These are phyloP conservation scores for Daedalea quercina DNA, from an alignment of 768 basidiomycete genomes.

Conservation along the genomic window DNA sequence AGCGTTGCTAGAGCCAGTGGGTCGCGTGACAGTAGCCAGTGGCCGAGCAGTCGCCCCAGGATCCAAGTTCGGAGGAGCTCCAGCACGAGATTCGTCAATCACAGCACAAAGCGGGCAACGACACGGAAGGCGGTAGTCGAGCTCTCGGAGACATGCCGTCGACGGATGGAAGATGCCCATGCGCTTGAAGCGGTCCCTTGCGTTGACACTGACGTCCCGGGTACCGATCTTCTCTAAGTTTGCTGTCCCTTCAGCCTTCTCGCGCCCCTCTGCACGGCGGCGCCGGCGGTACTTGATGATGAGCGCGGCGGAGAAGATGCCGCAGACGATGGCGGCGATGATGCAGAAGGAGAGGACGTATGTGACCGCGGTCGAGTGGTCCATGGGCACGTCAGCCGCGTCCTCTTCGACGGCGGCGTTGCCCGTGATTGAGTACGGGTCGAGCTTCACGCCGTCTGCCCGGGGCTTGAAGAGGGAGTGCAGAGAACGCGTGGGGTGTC, in stretches of 20 bases:
- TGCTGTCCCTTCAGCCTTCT: background rate
- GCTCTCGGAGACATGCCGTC: background rate
- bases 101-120: background rate
- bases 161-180: background rate
- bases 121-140: background rate
- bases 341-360: conserved; percentile 1
- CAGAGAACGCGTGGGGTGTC: background rate
- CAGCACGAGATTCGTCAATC: background rate
- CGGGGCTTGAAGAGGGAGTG: background rate
- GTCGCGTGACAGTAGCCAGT: background rate
- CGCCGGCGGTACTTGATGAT: background rate
- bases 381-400: background rate
- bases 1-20: background rate
- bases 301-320: background rate
- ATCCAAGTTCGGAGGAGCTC: background rate
- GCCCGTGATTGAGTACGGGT: background rate
- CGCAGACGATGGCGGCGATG: background rate
- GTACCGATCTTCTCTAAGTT: background rate
- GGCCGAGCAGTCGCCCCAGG: background rate
- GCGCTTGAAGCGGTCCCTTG: background rate
- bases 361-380: background rate
- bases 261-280: background rate
- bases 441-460: background rate
- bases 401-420: background rate
- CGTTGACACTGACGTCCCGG: background rate